Evolutionary conservation across 768 basidiomycete genomes (phyloP), one percentile per base, ranked within the genome.

Genomic region (Cytidiella melzeri): DNA sequence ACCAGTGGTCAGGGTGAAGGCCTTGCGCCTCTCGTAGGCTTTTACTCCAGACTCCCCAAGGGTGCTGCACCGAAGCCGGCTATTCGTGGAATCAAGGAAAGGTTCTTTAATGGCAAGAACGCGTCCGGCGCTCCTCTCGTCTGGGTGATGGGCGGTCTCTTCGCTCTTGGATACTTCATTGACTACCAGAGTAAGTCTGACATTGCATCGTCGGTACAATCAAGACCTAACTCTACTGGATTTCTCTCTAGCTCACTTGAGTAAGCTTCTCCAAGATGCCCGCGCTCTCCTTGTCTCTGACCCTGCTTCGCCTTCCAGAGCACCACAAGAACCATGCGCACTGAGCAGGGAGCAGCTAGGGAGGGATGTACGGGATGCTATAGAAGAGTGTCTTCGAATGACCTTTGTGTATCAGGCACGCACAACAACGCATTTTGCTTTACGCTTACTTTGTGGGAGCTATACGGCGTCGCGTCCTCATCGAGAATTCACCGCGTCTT

Each of bases 41-140:
- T 96, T 71, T 98, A 98, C 76, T 92, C 89, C 52, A 94, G 92
- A 69, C 80, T 98, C 43, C 95, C 93, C 56, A 97, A 97, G 67
- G 94, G 94, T 41, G 73, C 80, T 36, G 79, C 82, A 28, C 73
- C 88, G 15, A 64, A 74, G 34, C 71, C 81, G 18, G 71, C 75
- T 46, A 69, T 69, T 47, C 69, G 63, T 50, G 89, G 92, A 19
- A 72, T 95, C 61, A 87, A 88, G 68, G 87, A 69, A n/a, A 74
- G 83, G 40, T 90, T 75, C 70, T 92, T 93, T 68, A 81, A 76
- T 57, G 93, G 91, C 55, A 81, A 82, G 70, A 95, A 91, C 67
- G 93, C 91, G 36, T 85, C 83, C 1, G 85, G 78, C 21, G 74
- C 71, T 39, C 88, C 88, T 19, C 60, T 88, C 37, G 77, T 81